Conservation (phyloP, 176 grass and related monocot species). For the Phoenix dactylifera region DNA sequence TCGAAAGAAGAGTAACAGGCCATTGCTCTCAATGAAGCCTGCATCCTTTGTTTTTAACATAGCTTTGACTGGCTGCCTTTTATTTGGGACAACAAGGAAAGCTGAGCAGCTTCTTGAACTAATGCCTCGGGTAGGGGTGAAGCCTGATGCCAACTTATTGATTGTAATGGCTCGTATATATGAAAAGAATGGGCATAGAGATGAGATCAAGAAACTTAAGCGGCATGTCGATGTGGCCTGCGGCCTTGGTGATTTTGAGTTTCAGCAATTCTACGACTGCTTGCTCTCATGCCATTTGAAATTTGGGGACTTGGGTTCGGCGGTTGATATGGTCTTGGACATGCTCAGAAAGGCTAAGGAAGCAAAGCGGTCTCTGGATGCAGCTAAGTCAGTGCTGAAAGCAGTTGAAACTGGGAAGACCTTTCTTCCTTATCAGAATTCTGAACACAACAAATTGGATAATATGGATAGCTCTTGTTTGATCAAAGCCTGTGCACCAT, state of each 20-base stretch:
- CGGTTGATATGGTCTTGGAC: constrained; percentile 59
- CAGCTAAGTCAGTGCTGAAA: constrained; percentile 54
- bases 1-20: constrained; percentile 57
- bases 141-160: constrained; percentile 47
- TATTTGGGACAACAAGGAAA: constrained; percentile 70
- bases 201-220: constrained; percentile 72
- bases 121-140: constrained; percentile 55
- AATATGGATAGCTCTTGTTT: constrained; percentile 25
- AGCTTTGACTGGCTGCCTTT: constrained; percentile 54
- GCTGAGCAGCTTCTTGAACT: constrained; percentile 75
- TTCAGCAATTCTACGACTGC: constrained; percentile 69
- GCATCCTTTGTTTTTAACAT: constrained; percentile 57
- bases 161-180: constrained; percentile 75
- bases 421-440: constrained; percentile 34
- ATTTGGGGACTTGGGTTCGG: constrained; percentile 61
- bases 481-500: constrained; percentile 28
- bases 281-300: constrained; percentile 72
- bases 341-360: constrained; percentile 75
- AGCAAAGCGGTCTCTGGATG: constrained; percentile 50
- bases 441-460: constrained; percentile 12
- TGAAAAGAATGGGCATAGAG: constrained; percentile 70
- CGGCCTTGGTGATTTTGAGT: constrained; percentile 61
- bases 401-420: constrained; percentile 40
- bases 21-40: constrained; percentile 64
- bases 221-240: constrained; percentile 54